Evolutionary conservation across 2,329 filamentous ascomycete species (phyloP).

Genomic region (Pseudophaeomoniella oleicola): DNA sequence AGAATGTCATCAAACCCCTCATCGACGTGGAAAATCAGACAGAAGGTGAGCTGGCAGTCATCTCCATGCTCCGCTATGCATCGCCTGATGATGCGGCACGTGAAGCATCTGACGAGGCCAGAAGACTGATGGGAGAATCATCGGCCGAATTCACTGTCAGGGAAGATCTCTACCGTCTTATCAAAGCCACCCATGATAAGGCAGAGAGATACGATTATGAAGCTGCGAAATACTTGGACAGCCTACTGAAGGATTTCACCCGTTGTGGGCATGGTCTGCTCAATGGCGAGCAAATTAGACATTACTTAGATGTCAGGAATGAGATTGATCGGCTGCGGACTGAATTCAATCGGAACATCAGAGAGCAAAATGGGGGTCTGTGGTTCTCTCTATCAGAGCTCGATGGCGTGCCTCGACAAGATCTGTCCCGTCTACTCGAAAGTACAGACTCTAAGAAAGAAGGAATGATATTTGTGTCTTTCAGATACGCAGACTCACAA

Average conservation of each 20-base stretch:
- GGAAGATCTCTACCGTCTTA: constrained; percentile 29
- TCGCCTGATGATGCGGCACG: constrained; percentile 53
- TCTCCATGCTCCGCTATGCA: constrained; percentile 66
- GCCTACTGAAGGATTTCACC: constrained; percentile 30
- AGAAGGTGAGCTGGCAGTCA: constrained; percentile 44
- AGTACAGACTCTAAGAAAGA: not conserved
- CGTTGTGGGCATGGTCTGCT: constrained; percentile 29
- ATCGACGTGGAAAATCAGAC: constrained; percentile 54
- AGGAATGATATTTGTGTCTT: constrained; percentile 45
- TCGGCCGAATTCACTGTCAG: constrained; percentile 31
- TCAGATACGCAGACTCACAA: constrained; percentile 74
- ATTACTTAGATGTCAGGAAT: constrained; percentile 37
- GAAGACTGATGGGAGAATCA: constrained; percentile 51
- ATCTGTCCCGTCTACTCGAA: not conserved
- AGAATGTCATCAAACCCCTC: constrained; percentile 47
- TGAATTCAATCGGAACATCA: constrained; percentile 35
- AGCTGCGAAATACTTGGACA: constrained; percentile 28
- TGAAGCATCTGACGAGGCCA: constrained; percentile 59
- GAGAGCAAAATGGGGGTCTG: constrained; percentile 34
- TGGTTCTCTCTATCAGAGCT: constrained; percentile 33
- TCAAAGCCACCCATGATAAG: constrained; percentile 26
- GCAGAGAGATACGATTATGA: constrained; percentile 27
- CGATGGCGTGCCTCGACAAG: not conserved
- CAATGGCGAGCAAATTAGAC: constrained; percentile 26
- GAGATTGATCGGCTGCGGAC: constrained; percentile 32